Base-by-base conservation (phyloP, 2,329 filamentous ascomycete genomes). In the Cercospora sp. region DNA sequence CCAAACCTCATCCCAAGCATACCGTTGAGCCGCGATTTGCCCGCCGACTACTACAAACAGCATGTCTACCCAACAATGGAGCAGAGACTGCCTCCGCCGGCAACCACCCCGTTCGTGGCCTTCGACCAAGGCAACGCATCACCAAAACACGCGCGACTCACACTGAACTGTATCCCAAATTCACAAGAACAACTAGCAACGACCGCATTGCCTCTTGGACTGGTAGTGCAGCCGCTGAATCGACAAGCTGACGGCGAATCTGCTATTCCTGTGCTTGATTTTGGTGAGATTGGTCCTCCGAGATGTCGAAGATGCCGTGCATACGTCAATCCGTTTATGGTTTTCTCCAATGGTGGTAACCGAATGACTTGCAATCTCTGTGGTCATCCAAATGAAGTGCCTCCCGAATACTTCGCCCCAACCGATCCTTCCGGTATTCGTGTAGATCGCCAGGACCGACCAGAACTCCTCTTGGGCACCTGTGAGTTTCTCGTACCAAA, bases 281-380 rank as follows among this genome's bases (percentile, higher is more conserved):
- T 98, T 84, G 95, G 95, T 60, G 93, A 97, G 51, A 82, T 83
- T 45, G 95, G 95, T 0, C 95, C 95, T 48, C 95, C 95, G 23
- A 88, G 95, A 79, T 99, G 95, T 81, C 89, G 92, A 75, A 87
- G 95, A 81, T 99, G 95, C 83, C 88, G 95, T 77, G 91, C 94
- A 13, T 99, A 99, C 81, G 96, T 99, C 82, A 99, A 99, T 77
- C 95, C 95, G 1, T 99, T 99, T 79, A 98, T 99, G 95, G 91
- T 94, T 77, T 99, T 99, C 85, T 88, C 91, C 68, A 90, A 91
- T 16, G 94, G 94, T 42, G 95, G 95, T 66, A 97, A 94, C 82
- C 97, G 97, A 79, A 96, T 97, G 78, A 93, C 97, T 63, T 99
- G 95, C 83, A 99, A 99, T 78, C 92, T 99, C 82, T 99, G 95